Evolutionary conservation across 2,329 filamentous ascomycete species (phyloP).

Genomic region (Raffaelea ambrosiae): DNA sequence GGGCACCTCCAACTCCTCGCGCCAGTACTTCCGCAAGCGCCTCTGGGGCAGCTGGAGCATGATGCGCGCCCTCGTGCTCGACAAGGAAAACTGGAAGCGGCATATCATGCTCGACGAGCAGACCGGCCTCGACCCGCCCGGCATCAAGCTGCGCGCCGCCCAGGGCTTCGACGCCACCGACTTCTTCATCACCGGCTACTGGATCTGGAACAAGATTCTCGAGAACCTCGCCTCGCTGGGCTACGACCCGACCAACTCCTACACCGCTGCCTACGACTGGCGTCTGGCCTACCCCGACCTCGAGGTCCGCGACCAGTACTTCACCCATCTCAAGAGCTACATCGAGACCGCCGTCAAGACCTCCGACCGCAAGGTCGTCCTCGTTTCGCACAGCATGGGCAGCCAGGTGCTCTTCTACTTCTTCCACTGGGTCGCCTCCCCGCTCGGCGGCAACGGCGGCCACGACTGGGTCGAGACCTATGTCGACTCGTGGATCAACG

Average conservation of each 20-base stretch:
- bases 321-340: constrained; percentile 79
- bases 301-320: constrained; percentile 87
- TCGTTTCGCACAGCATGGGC: constrained; percentile 96
- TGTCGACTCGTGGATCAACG: constrained; percentile 95
- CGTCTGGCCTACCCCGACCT: constrained; percentile 83
- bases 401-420: constrained; percentile 87
- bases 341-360: constrained; percentile 77
- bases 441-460: constrained; percentile 71
- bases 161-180: constrained; percentile 97
- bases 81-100: constrained; percentile 89
- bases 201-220: constrained; percentile 99
- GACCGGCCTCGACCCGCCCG: constrained; percentile 83
- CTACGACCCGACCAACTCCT: constrained; percentile 77
- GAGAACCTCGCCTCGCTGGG: constrained; percentile 94
- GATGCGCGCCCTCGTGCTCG: constrained; percentile 90
- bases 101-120: constrained; percentile 95
- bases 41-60: constrained; percentile 98
- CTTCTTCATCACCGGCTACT: constrained; percentile 87
- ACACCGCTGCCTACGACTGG: constrained; percentile 78
- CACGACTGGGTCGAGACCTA: constrained; percentile 82
- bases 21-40: constrained; percentile 87
- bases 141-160: constrained; percentile 82
- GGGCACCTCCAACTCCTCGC: constrained; percentile 78
- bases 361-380: constrained; percentile 67
- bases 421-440: constrained; percentile 68